These are phyloP conservation scores for Aechmea fasciata DNA, from an alignment of 176 grass and related monocot genomes.

Conservation along the genomic window DNA sequence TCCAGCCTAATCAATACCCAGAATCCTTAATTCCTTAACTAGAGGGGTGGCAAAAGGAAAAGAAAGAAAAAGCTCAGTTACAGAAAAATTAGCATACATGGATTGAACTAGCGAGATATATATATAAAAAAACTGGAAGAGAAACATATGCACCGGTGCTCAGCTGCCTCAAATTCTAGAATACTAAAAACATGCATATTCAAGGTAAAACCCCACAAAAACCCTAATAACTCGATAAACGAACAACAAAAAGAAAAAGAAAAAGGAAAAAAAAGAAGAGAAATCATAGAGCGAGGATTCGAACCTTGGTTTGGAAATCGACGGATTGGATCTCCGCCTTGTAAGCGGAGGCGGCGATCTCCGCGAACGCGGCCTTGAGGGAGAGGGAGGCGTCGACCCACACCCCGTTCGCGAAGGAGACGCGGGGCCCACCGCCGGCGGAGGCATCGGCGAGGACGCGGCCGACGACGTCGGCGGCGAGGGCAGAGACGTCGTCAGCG, in stretches of 20 bases:
- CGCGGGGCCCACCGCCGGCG: constrained; percentile 23
- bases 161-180: no score
- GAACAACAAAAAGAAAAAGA: not conserved
- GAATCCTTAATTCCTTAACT: no score
- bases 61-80: not conserved
- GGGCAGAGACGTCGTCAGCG: constrained; percentile 18
- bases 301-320: constrained; percentile 33
- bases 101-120: no score
- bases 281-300: not conserved
- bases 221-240: not conserved
- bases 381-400: constrained; percentile 44
- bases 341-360: constrained; percentile 27
- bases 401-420: constrained; percentile 51
- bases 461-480: not conserved
- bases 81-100: not conserved
- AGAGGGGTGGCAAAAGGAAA: not conserved
- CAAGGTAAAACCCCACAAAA: no score
- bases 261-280: no score
- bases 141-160: no score
- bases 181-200: no score
- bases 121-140: no score
- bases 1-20: no score
- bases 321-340: constrained; percentile 27
- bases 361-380: constrained; percentile 32
- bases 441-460: constrained; percentile 7